These are phyloP conservation scores for Parastagonospora avenae DNA, from an alignment of 2,329 filamentous ascomycete genomes.

Conservation along the genomic window DNA sequence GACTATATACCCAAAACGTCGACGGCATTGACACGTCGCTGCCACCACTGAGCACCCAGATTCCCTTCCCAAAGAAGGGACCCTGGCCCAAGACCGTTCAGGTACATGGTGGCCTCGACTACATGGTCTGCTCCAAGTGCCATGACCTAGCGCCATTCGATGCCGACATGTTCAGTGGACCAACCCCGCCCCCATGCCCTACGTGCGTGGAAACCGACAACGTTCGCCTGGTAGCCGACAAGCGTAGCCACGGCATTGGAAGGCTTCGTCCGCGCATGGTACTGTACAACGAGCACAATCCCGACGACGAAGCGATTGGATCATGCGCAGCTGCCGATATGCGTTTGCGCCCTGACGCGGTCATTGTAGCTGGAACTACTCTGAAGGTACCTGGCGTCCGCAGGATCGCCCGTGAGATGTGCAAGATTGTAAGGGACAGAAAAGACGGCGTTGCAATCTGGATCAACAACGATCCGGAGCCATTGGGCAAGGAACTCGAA, in stretches of 20 bases:
- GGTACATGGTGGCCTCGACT: constrained; percentile 88
- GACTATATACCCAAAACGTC: constrained; percentile 95
- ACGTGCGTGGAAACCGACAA: constrained; percentile 76
- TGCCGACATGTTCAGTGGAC: constrained; percentile 78
- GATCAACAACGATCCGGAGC: constrained; percentile 90
- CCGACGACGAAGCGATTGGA: constrained; percentile 94
- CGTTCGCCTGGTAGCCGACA: constrained; percentile 78
- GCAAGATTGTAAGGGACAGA: constrained; percentile 79
- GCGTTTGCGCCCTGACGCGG: constrained; percentile 82
- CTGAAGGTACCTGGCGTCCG: constrained; percentile 93
- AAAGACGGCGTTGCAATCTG: constrained; percentile 87
- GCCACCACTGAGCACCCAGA: constrained; percentile 75
- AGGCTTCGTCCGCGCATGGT: constrained; percentile 90
- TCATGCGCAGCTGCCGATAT: constrained; percentile 87
- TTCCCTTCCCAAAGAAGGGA: constrained; percentile 81
- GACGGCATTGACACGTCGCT: constrained; percentile 91
- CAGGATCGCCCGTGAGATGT: constrained; percentile 88
- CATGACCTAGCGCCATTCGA: constrained; percentile 77
- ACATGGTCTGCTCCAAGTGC: constrained; percentile 98
- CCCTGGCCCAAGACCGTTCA: constrained; percentile 95
- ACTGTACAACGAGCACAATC: constrained; percentile 96
- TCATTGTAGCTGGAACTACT: constrained; percentile 94
- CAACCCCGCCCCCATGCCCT: constrained; percentile 78
- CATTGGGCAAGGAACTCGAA: constrained; percentile 81
- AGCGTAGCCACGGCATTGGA: constrained; percentile 92